Conservation (phyloP, 495 filamentous ascomycete species). For the Trichoderma reesei region DNA sequence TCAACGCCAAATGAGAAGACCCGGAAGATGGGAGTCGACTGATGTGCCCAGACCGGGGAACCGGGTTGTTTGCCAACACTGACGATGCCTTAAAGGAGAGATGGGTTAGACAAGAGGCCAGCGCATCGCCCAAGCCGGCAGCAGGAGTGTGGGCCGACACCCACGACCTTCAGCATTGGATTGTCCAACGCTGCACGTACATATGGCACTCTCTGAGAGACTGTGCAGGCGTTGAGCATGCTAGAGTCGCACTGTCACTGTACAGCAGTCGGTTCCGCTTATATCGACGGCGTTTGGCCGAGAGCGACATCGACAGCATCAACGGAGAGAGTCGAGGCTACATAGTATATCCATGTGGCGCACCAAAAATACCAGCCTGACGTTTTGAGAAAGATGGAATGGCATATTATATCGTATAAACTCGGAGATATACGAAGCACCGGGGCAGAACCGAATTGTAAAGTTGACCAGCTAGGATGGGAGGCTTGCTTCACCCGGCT, state of each 20-base stretch:
- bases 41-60: background rate
- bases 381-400: too few relatives aligned
- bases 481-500: too few relatives aligned
- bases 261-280: background rate
- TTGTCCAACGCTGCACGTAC: conserved; percentile 6
- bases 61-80: background rate
- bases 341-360: background rate
- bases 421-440: background rate
- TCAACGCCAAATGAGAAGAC: background rate
- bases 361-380: too few relatives aligned
- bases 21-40: background rate
- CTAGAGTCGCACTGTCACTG: background rate
- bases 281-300: background rate
- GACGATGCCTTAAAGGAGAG: background rate
- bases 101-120: conserved; percentile 3
- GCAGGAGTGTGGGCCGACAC: conserved; percentile 7
- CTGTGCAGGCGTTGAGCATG: conserved; percentile 2
- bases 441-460: too few relatives aligned
- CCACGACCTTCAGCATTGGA: background rate
- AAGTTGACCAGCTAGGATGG: too few relatives aligned
- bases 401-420: too few relatives aligned
- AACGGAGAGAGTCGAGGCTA: background rate
- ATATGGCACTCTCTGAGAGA: background rate
- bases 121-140: background rate
- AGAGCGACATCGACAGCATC: background rate